A percentile compares a stretch with the other conserved stretches of the same genome.
Evolutionary conservation across 345 rosid species (phyloP).

Genomic region (Reutealis trisperma): DNA sequence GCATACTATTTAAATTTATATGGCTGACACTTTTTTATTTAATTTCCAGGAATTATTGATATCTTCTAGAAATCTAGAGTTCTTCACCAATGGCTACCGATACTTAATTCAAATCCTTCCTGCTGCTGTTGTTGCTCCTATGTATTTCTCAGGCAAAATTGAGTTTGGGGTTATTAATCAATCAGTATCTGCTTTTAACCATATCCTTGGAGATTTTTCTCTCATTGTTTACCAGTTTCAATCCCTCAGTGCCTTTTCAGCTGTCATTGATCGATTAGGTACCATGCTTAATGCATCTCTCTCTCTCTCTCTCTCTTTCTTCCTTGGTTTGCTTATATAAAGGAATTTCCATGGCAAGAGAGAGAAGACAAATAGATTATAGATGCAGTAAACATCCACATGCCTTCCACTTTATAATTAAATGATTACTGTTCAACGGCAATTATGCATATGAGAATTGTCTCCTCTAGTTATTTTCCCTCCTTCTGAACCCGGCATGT

Average conservation of each 20-base stretch:
- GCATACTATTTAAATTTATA: background rate
- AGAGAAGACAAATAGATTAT: background rate
- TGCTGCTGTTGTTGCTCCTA: slow-evolving; percentile 96
- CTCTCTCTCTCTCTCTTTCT: background rate
- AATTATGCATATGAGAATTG: background rate
- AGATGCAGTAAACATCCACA: background rate
- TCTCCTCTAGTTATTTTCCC: background rate
- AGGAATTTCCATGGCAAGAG: background rate
- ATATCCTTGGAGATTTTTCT: slow-evolving; percentile 91
- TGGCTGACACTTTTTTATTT: slow-evolving; percentile 18
- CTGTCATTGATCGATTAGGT: slow-evolving; percentile 97
- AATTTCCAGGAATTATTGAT: slow-evolving; percentile 75
- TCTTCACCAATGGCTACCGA: slow-evolving; percentile 93
- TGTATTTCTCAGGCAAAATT: slow-evolving; percentile 95
- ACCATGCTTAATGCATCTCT: slow-evolving; percentile 22
- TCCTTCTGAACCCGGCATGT: background rate
- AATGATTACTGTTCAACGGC: background rate
- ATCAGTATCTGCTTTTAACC: slow-evolving; percentile 95
- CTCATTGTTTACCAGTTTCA: slow-evolving; percentile 95
- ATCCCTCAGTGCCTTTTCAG: slow-evolving; percentile 94
- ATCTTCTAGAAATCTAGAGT: slow-evolving; percentile 93
- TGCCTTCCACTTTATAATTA: background rate
- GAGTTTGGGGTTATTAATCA: slow-evolving; percentile 99
- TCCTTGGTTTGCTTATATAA: background rate
- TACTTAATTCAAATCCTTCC: slow-evolving; percentile 97